Percentiles rank a stretch among this genome's conserved stretches.
Conservation (phyloP, 768 basidiomycete species). For the Pleurotus ostreatus region DNA sequence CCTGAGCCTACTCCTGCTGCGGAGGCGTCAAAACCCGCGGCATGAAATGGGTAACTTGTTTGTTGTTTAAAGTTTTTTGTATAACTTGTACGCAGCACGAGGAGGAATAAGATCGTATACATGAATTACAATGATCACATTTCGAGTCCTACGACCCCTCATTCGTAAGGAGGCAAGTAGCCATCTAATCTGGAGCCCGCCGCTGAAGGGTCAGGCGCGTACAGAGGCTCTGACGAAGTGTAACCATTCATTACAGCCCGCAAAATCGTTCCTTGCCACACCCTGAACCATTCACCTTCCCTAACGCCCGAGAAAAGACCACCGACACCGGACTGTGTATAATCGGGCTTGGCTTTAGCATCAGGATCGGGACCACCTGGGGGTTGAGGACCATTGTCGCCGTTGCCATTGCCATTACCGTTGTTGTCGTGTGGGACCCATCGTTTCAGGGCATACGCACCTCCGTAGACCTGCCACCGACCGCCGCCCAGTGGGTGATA, state of each 20-base stretch:
- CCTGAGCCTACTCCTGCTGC: neutral
- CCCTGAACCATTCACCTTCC: slow-evolving; percentile 78
- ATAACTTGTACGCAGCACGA: neutral
- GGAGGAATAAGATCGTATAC: neutral
- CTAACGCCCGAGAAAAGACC: slow-evolving; percentile 48
- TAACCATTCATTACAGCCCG: slow-evolving; percentile 49
- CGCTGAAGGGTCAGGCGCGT: slow-evolving; percentile 11
- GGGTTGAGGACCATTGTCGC: neutral
- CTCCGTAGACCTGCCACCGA: slow-evolving; percentile 71
- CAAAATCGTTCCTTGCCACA: slow-evolving; percentile 69
- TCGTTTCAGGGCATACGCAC: slow-evolving; percentile 69
- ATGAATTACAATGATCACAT: neutral
- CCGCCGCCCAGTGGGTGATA: slow-evolving; percentile 69
- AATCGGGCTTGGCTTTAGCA: slow-evolving; percentile 7
- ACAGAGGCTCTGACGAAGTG: slow-evolving; percentile 33
- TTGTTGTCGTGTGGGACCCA: slow-evolving; percentile 25
- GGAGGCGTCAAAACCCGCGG: neutral
- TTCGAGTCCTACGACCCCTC: too few species aligned
- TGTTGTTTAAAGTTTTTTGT: too few species aligned
- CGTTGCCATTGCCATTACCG: neutral
- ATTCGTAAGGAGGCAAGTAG: slow-evolving; percentile 14
- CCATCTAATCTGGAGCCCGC: slow-evolving; percentile 24
- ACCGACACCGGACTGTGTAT: slow-evolving; percentile 28
- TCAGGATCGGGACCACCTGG: slow-evolving; percentile 6
- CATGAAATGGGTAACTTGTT: neutral